A percentile compares a stretch with the other conserved stretches of the same genome.
Evolutionary conservation across 1,284 basidiomycete genomes (phyloP).

Genomic region (Ustilago bromivora): DNA sequence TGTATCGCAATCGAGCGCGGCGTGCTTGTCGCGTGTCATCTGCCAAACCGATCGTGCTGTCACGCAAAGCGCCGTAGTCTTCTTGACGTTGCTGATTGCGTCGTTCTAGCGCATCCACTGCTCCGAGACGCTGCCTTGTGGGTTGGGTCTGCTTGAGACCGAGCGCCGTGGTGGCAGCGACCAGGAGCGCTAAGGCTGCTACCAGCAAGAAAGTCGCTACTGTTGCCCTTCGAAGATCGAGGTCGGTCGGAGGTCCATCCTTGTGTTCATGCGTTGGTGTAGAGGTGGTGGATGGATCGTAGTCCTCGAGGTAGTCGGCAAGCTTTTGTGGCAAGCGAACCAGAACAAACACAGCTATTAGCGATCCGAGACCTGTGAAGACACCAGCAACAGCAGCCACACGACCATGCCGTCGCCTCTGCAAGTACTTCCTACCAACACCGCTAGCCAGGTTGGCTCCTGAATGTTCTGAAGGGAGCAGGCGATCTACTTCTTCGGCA

Average conservation of each 20-base stretch:
- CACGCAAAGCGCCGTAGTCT: conserved; percentile 37
- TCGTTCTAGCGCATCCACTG: conserved; percentile 3
- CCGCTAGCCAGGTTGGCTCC: neutral
- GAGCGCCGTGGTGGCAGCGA: conserved; percentile 24
- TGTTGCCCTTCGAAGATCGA: conserved; percentile 31
- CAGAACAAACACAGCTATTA: conserved; percentile 55
- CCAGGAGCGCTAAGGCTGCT: conserved; percentile 34
- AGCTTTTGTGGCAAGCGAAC: conserved; percentile 52
- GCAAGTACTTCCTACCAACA: neutral
- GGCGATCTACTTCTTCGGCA: neutral
- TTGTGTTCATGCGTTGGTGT: neutral
- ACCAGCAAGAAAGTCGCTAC: conserved; percentile 47
- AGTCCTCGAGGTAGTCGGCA: conserved; percentile 32
- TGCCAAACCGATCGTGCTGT: conserved; percentile 31
- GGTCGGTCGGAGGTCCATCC: conserved; percentile 14
- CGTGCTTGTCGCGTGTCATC: conserved; percentile 38
- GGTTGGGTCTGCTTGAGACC: conserved; percentile 17
- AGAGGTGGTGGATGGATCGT: neutral
- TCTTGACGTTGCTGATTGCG: conserved; percentile 10
- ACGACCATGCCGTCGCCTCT: conserved; percentile 33
- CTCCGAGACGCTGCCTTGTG: neutral
- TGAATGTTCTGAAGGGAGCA: conserved; percentile 4
- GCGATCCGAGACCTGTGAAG: conserved; percentile 51
- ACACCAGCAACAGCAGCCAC: conserved; percentile 50
- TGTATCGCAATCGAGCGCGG: conserved; percentile 34